phyloP scores from a whole-genome alignment of 202 grass and related monocot species.

The Zizania palustris region DNA sequence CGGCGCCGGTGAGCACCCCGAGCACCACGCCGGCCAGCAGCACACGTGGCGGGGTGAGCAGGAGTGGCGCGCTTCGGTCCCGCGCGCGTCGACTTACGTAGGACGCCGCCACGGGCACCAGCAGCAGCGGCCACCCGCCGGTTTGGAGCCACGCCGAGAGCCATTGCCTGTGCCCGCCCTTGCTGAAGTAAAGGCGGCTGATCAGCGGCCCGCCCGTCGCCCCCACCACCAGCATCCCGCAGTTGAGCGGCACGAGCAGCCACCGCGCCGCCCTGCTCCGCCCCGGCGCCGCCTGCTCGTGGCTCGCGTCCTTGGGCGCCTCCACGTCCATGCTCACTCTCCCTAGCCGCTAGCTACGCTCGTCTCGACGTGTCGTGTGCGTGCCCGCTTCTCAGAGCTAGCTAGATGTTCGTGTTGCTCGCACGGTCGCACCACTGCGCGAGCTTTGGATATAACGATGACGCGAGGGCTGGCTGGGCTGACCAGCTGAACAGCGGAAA shows the following conservation, averaged over 20 bases:
- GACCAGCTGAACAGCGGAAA: too few relatives aligned
- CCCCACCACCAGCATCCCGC: slow-evolving; percentile 62
- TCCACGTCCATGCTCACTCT: too few relatives aligned
- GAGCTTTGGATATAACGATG: too few relatives aligned
- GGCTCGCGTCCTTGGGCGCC: neutral
- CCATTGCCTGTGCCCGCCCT: slow-evolving; percentile 80
- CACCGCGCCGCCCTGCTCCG: slow-evolving; percentile 37
- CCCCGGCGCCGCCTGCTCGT: neutral
- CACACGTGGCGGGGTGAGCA: slow-evolving; percentile 66
- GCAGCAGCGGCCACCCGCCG: slow-evolving; percentile 68
- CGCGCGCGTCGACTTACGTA: slow-evolving; percentile 47
- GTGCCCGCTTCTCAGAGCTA: too few relatives aligned
- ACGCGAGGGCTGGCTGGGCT: too few relatives aligned
- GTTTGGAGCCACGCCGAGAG: slow-evolving; percentile 77
- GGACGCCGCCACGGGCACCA: slow-evolving; percentile 50
- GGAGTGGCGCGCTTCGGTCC: slow-evolving; percentile 1
- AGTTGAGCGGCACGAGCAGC: slow-evolving; percentile 59
- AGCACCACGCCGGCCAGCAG: slow-evolving; percentile 54
- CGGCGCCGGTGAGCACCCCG: slow-evolving; percentile 68
- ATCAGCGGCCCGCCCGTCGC: slow-evolving; percentile 70
- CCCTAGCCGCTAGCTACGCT: too few relatives aligned
- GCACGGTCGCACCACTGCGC: too few relatives aligned
- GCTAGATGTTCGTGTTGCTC: too few relatives aligned
- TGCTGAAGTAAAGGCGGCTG: slow-evolving; percentile 77
- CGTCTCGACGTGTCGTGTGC: too few relatives aligned